phyloP scores from a whole-genome alignment of 768 basidiomycete genomes.

The Strobilomyces echinocephalus region DNA sequence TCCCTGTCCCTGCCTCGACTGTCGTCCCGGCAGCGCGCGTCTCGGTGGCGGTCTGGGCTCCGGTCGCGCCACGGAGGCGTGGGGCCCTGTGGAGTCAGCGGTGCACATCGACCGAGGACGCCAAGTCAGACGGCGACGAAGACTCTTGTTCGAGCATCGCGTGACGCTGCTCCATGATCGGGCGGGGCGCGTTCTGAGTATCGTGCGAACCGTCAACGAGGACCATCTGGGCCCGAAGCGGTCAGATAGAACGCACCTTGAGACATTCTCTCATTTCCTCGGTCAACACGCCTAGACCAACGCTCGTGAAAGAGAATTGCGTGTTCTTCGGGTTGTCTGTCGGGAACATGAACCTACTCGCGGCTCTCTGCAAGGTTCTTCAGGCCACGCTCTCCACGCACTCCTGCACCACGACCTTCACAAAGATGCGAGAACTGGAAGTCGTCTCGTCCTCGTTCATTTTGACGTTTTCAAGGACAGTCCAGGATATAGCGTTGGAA shows the following conservation, averaged over 20 bases:
- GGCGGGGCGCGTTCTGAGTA: constrained; percentile 76
- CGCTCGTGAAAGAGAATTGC: constrained; percentile 89
- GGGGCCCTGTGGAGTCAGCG: constrained; percentile 26
- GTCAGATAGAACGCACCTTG: constrained; percentile 52
- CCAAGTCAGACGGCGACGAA: constrained; percentile 36
- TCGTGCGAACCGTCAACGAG: constrained; percentile 4
- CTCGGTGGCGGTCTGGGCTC: constrained; percentile 18
- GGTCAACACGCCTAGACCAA: constrained; percentile 84
- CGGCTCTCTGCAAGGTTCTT: constrained; percentile 70
- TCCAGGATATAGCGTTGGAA: constrained; percentile 90
- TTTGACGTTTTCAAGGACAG: constrained; percentile 75
- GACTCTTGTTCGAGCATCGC: constrained; percentile 74
- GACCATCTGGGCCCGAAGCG: background rate
- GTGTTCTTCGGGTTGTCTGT: constrained; percentile 96
- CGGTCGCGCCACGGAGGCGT: constrained; percentile 31
- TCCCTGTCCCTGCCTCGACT: constrained; percentile 17
- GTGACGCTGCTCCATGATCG: constrained; percentile 92
- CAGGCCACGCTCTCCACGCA: constrained; percentile 89
- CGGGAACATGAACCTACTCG: constrained; percentile 87
- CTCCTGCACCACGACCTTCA: constrained; percentile 95
- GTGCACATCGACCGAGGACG: constrained; percentile 32
- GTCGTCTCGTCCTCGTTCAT: constrained; percentile 99
- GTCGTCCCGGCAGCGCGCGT: constrained; percentile 11
- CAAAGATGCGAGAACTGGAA: constrained; percentile 90
- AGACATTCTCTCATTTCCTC: constrained; percentile 97